Evolutionary conservation across 176 grass and related monocot species (phyloP), one percentile per base, ranked within the genome.

Genomic region (Chrysopogon serrulatus): DNA sequence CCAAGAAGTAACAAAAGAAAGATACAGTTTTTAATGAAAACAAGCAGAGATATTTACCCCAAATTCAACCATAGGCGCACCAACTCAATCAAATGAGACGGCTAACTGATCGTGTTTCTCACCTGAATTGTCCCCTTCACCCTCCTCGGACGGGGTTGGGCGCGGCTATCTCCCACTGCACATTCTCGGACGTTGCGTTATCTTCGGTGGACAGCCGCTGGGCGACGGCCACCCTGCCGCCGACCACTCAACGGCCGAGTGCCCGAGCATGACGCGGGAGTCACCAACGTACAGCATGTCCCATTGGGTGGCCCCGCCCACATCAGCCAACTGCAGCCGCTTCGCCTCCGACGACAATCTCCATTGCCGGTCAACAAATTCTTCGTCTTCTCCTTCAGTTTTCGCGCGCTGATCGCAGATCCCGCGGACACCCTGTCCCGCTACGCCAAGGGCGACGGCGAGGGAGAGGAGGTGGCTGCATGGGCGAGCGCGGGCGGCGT

Each of bases 41-140:
- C 68, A 59, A 84, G 19, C 60, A 51, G 30, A 17, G 1, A 67
- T 13, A 0, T 59, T 59, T 24, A 6, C 34, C 19, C 60, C 12
- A 74, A 79, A 24, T 72, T 13, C 4, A 39, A 4, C 15, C 15
- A 67, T 4, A 27, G 26, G 75, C 0, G 4, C 56, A 66, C 37
- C 21, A 31, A 65, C 85, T 68, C 51, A 65, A 19, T 54, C 12
- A 56, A 49, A 66, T 0, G n/a, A 2, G 23, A 69, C 3, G 9
- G 14, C 16, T 37, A 39, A 2, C 4, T 75, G 2, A 41, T 37
- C 71, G 45, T 8, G 39, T n/a, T 0, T 61, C 61, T 86, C 83
- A 96, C 94, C 94, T 97, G 94, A 90, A 97, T 97, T 40, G 90
- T 97, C 66, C 94, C 94, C 82, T 92, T 97, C 81, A 97, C 85